These are phyloP conservation scores for Xylariomycetidae sp. DNA, from an alignment of 2,329 filamentous ascomycete genomes.

Conservation along the genomic window DNA sequence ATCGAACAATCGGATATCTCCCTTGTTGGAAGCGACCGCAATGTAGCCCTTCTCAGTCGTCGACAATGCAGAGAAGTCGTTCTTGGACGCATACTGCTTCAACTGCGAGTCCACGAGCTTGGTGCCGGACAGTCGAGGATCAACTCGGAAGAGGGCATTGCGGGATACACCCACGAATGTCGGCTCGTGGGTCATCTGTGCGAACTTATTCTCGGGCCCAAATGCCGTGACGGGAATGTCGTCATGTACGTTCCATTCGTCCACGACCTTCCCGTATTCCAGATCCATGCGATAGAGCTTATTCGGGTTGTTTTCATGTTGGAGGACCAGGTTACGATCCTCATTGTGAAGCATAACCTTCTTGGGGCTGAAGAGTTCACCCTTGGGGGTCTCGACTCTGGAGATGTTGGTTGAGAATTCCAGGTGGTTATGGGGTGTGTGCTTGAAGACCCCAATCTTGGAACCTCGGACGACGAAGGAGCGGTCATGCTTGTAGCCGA, in stretches of 20 bases:
- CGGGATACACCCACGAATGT: conserved; percentile 90
- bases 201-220: conserved; percentile 94
- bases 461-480: conserved; percentile 96
- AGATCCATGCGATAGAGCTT: conserved; percentile 96
- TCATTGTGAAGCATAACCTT: conserved; percentile 96
- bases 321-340: conserved; percentile 83
- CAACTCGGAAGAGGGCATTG: conserved; percentile 90
- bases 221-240: conserved; percentile 91
- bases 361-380: conserved; percentile 85
- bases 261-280: conserved; percentile 94
- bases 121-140: conserved; percentile 82
- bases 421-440: conserved; percentile 85
- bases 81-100: conserved; percentile 96
- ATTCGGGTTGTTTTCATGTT: conserved; percentile 79
- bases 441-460: conserved; percentile 98
- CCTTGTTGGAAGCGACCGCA: conserved; percentile 95
- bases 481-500: conserved; percentile 94
- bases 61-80: conserved; percentile 90
- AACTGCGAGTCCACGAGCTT: conserved; percentile 91
- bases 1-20: conserved; percentile 94
- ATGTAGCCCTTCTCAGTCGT: conserved; percentile 97
- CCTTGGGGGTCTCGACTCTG: conserved; percentile 84
- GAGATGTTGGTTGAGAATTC: conserved; percentile 98
- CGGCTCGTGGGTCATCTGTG: conserved; percentile 92
- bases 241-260: conserved; percentile 98